Evolutionary conservation across 2,329 filamentous ascomycete genomes (phyloP).

Genomic region (Colletotrichum sp.): DNA sequence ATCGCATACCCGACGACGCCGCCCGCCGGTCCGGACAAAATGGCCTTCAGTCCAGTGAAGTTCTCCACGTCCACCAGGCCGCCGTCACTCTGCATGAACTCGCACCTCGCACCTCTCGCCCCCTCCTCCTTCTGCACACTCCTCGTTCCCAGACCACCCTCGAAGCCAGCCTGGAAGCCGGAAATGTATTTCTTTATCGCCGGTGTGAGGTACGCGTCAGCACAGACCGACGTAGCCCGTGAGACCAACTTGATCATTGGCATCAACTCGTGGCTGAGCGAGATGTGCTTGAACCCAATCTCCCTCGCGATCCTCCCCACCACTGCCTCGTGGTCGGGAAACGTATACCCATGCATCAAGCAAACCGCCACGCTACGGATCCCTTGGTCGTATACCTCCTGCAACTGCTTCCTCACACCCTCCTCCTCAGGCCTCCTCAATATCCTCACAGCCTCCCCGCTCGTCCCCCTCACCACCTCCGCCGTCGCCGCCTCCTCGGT

Average conservation of each 20-base stretch:
- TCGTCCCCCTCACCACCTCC: conserved; percentile 69
- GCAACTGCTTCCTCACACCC: conserved; percentile 58
- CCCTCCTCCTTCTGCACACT: conserved; percentile 73
- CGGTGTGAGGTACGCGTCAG: conserved; percentile 81
- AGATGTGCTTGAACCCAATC: conserved; percentile 84
- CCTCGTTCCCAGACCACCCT: conserved; percentile 77
- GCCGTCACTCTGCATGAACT: conserved; percentile 94
- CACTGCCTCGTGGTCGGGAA: conserved; percentile 81
- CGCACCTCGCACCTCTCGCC: conserved; percentile 77
- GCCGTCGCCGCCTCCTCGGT: conserved; percentile 54
- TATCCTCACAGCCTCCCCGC: conserved; percentile 73
- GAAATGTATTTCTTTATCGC: conserved; percentile 76
- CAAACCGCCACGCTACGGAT: conserved; percentile 87
- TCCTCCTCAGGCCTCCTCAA: conserved; percentile 59
- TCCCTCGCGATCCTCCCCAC: conserved; percentile 79
- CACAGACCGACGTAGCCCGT: conserved; percentile 77
- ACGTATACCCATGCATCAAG: conserved; percentile 92
- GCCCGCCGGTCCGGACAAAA: conserved; percentile 89
- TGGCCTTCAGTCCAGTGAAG: conserved; percentile 85
- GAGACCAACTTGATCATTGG: conserved; percentile 86
- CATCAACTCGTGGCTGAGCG: conserved; percentile 78
- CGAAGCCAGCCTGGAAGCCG: conserved; percentile 82
- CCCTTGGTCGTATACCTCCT: conserved; percentile 68
- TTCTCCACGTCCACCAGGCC: conserved; percentile 75
- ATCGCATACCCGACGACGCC: conserved; percentile 93